Evolutionary conservation across 192 early-diverging fungal genomes (phyloP).

Genomic region (Coemansia guatemalensis): DNA sequence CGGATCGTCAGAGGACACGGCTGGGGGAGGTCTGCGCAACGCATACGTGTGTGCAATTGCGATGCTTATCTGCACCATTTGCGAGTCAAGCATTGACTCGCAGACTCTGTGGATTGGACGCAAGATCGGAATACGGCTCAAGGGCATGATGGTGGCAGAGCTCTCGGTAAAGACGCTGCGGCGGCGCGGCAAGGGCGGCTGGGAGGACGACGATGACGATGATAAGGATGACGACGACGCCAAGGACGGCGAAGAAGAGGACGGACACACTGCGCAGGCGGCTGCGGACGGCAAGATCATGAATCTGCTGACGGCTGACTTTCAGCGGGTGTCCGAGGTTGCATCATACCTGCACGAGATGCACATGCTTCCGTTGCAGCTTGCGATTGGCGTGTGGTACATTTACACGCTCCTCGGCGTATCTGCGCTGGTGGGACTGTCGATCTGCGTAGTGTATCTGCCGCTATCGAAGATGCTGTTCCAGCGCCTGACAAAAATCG

Average conservation of each 20-base stretch:
- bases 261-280: constrained; percentile 28
- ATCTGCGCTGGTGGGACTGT: constrained; percentile 76
- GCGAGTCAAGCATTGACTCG: constrained; percentile 45
- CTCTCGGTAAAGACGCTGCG: constrained; percentile 65
- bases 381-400: constrained; percentile 64
- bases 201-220: constrained; percentile 40
- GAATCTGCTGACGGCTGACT: constrained; percentile 73
- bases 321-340: constrained; percentile 61
- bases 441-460: constrained; percentile 60
- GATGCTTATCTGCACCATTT: constrained; percentile 52
- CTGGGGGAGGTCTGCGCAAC: constrained; percentile 2
- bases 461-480: constrained; percentile 58
- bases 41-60: constrained; percentile 65
- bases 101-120: constrained; percentile 67
- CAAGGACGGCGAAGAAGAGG: constrained; percentile 20
- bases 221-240: constrained; percentile 11
- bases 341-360: constrained; percentile 59
- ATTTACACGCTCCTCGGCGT: constrained; percentile 76
- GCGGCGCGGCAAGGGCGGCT: constrained; percentile 59
- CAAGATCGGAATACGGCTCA: constrained; percentile 60
- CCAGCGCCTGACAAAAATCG: constrained; percentile 54
- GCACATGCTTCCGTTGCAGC: constrained; percentile 61
- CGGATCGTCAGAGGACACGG: constrained; percentile 18
- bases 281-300: constrained; percentile 65
- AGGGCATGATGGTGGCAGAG: constrained; percentile 63